Evolutionary conservation across 352 stramenopile genomes (phyloP).

Genomic region (Globisporangium middletonii): DNA sequence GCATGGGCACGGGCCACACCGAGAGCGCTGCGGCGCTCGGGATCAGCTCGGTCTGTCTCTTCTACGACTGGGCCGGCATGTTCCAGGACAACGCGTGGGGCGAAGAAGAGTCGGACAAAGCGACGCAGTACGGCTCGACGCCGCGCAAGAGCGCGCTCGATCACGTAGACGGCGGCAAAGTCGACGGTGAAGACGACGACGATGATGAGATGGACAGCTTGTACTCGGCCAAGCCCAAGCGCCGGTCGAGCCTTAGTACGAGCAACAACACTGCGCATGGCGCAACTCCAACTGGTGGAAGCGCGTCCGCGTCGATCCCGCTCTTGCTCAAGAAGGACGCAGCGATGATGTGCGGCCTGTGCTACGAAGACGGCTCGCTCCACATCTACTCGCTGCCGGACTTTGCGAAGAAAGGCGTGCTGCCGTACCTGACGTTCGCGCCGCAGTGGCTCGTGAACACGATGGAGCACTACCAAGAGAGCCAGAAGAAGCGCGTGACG

Average conservation of each 20-base stretch:
- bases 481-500: constrained; percentile 50
- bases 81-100: constrained; percentile 59
- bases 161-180: background rate
- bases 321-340: constrained; percentile 48
- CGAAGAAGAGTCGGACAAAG: constrained; percentile 27
- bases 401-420: constrained; percentile 74
- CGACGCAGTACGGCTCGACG: constrained; percentile 15
- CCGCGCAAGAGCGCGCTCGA: constrained; percentile 11
- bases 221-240: constrained; percentile 44
- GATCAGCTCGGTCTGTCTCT: constrained; percentile 71
- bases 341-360: constrained; percentile 77
- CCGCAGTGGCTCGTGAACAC: constrained; percentile 76
- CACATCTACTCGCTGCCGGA: constrained; percentile 80
- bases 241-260: constrained; percentile 11
- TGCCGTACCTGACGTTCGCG: constrained; percentile 80
- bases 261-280: constrained; percentile 10
- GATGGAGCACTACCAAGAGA: constrained; percentile 52
- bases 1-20: constrained; percentile 24
- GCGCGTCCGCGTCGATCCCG: constrained; percentile 30
- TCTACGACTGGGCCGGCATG: constrained; percentile 83
- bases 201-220: constrained; percentile 72
- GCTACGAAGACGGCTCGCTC: constrained; percentile 75
- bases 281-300: too few species aligned
- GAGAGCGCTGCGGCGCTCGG: constrained; percentile 13
- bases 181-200: constrained; percentile 19